Evolutionary conservation across 257 asterid genomes (phyloP), one percentile per base, ranked within the genome.

Genomic region (Solanum ossicruentum): DNA sequence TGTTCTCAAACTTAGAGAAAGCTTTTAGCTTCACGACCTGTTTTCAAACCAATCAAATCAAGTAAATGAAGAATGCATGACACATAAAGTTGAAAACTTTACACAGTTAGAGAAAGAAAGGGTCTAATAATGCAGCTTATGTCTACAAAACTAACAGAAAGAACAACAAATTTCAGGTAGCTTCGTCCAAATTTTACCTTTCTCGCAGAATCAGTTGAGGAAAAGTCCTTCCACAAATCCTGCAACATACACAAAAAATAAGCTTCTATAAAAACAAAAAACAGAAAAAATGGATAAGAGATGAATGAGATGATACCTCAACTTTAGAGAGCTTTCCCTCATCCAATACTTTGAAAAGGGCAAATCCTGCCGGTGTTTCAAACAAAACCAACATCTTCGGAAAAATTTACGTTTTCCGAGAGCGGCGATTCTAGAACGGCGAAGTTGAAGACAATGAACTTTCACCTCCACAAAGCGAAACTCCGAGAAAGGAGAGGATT

Each of bases 21-120:
- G 95, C 98, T 87, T 93, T 95, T 56, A 95, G 92, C 87, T 91
- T 93, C 84, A 95, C 97, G 87, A 93, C 89, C 98, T 93, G 83
- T 72, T 41, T 45, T n/a, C 52, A 55, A 10, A 51, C 26, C 43
- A 83, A 87, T 21, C 47, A 23, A 72, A 72, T 36, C 39, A 60
- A 69, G 21, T 69, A n/a, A 69, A 54, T 57, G 69, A 51, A 85
- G 13, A 12, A 45, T 72, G 80, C 26, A 77, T 26, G 16, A 51
- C 9, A 52, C 65, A 78, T 1, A 52, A 9, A 77, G 17, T 78
- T 6, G 9, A 10, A 70, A 70, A 70, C 9, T 20, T 70, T 39
- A 10, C 10, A 23, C 32, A 18, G 54, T 10, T 41, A 36, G 41
- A 36, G 6, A 36, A 5, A 36, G 41, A 36, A 36, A 36, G 41